These are phyloP conservation scores for Phytophthora foliorum DNA, from an alignment of 352 stramenopile genomes.

Conservation along the genomic window DNA sequence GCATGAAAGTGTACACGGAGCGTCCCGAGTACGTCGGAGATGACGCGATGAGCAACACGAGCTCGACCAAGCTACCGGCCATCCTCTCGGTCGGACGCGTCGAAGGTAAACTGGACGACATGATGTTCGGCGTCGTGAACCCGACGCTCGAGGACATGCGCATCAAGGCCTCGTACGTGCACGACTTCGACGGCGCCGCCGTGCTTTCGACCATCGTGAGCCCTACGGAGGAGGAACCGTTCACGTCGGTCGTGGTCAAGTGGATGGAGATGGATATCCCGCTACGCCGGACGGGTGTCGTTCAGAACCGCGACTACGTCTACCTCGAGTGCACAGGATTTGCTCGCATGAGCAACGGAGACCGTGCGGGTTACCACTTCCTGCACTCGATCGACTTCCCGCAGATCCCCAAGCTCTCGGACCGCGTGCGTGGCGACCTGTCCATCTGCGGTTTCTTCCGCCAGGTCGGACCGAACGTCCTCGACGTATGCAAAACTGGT, in stretches of 20 bases:
- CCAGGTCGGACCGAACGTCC: constrained; percentile 24
- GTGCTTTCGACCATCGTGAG: constrained; percentile 39
- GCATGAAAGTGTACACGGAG: constrained; percentile 35
- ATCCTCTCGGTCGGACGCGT: constrained; percentile 34
- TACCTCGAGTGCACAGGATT: constrained; percentile 48
- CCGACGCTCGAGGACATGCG: constrained; percentile 39
- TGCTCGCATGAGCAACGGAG: constrained; percentile 31
- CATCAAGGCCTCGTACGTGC: constrained; percentile 43
- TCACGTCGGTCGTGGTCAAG: constrained; percentile 44
- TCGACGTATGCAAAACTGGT: constrained; percentile 39
- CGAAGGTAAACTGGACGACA: constrained; percentile 37
- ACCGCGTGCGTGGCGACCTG: constrained; percentile 30
- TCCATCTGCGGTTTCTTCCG: constrained; percentile 46
- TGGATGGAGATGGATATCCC: constrained; percentile 47
- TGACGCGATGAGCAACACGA: constrained; percentile 21
- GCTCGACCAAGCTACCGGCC: constrained; percentile 24
- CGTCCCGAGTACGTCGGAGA: constrained; percentile 21
- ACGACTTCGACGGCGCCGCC: constrained; percentile 33
- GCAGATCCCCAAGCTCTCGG: constrained; percentile 35
- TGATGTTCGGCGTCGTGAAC: constrained; percentile 45
- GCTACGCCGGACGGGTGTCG: constrained; percentile 32
- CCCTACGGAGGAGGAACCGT: constrained; percentile 28
- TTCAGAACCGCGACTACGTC: constrained; percentile 52
- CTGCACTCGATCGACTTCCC: constrained; percentile 51
- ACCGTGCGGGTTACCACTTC: constrained; percentile 45